These are phyloP conservation scores for Dioszegia hungarica DNA, from an alignment of 768 basidiomycete species.

Conservation along the genomic window DNA sequence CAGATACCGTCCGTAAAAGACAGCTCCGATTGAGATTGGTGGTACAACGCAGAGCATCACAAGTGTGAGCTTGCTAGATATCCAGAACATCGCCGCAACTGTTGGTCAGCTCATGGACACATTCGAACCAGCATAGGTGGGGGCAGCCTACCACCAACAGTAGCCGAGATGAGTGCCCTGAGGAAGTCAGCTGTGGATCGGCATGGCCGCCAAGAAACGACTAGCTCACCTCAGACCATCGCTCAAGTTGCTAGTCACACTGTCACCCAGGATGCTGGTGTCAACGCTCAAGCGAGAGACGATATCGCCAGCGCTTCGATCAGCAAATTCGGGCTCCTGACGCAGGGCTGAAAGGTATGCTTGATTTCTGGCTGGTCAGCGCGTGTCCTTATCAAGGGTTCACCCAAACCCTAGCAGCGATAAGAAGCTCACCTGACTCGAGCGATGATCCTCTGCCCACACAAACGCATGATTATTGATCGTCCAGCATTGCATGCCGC, in stretches of 20 bases:
- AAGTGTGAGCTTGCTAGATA: conserved; percentile 69
- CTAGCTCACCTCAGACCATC: conserved; percentile 52
- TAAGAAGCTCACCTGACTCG: conserved; percentile 50
- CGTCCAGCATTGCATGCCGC: conserved; percentile 75
- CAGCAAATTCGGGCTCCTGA: conserved; percentile 91
- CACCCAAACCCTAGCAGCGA: not conserved
- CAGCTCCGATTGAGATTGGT: conserved; percentile 55
- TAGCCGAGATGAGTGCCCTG: conserved; percentile 82
- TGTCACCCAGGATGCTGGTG: conserved; percentile 80
- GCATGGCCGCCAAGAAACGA: not conserved
- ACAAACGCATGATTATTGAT: conserved; percentile 64
- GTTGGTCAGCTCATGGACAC: conserved; percentile 1
- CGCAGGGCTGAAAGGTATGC: conserved; percentile 76
- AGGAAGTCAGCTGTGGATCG: conserved; percentile 37
- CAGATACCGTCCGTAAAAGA: conserved; percentile 92
- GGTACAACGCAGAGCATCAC: conserved; percentile 89
- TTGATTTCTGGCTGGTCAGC: conserved; percentile 59
- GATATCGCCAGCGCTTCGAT: conserved; percentile 88
- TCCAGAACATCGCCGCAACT: conserved; percentile 94
- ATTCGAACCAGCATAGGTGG: not conserved
- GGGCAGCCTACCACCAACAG: conserved; percentile 74
- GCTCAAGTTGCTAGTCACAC: conserved; percentile 53
- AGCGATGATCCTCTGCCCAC: conserved; percentile 88
- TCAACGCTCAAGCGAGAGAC: conserved; percentile 85
- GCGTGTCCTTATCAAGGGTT: too few relatives aligned